These are phyloP conservation scores for Aspergillus campestris DNA, from an alignment of 495 filamentous ascomycete species.

Conservation along the genomic window DNA sequence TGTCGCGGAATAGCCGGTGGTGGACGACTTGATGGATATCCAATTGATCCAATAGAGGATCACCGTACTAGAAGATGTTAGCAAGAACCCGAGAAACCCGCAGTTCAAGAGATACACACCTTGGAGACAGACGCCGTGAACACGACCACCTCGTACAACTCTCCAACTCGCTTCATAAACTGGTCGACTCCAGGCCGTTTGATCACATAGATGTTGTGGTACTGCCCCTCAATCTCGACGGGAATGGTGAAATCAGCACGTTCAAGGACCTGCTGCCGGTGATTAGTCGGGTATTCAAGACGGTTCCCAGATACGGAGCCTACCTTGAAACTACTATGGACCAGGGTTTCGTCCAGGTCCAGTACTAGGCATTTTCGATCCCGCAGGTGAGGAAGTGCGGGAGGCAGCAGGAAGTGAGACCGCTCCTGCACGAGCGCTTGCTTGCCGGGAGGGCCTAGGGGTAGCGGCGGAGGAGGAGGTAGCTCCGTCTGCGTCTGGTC, in stretches of 20 bases:
- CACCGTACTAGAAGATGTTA: conserved; percentile 63
- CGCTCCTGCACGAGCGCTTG: conserved; percentile 26
- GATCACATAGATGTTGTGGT: conserved; percentile 99
- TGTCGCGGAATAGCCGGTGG: conserved; percentile 93
- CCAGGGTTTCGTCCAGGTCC: conserved; percentile 95
- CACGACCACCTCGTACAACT: conserved; percentile 96
- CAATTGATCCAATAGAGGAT: conserved; percentile 91
- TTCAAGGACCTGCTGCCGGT: conserved; percentile 70
- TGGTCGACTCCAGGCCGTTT: conserved; percentile 95
- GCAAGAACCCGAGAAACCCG: conserved; percentile 3
- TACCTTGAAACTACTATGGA: conserved; percentile 99
- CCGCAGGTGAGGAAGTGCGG: conserved; percentile 64
- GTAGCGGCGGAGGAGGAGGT: conserved; percentile 51
- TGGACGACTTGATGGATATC: conserved; percentile 97
- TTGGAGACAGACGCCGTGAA: conserved; percentile 99
- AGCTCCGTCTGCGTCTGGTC: conserved; percentile 33
- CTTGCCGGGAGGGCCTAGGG: conserved; percentile 33
- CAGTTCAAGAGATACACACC: conserved; percentile 35
- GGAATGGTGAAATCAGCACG: conserved; percentile 99
- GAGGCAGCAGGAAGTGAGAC: conserved; percentile 67
- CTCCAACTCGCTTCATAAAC: conserved; percentile 97
- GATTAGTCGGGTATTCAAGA: conserved; percentile 5
- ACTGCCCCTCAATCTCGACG: conserved; percentile 97
- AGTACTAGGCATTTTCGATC: conserved; percentile 91
- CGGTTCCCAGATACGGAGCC: conserved; percentile 1